A percentile compares a stretch with the other conserved stretches of the same genome.
Conservation (phyloP, 23 red algal genomes). For the Gracilaria gracilis region DNA sequence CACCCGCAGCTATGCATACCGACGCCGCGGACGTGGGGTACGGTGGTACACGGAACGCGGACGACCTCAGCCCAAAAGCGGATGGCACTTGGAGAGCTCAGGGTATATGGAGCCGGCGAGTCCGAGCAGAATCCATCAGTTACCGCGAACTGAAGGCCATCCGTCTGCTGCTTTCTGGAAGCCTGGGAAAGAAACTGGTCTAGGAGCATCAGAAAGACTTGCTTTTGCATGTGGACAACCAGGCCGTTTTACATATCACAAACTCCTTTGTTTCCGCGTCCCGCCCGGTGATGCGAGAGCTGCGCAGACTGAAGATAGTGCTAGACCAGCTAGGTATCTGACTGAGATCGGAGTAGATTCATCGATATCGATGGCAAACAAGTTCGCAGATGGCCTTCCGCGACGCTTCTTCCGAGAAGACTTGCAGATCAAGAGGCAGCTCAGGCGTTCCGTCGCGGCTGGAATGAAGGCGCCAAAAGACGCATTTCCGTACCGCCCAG, state of each 20-base stretch:
- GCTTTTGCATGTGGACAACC: slow-evolving; percentile 52
- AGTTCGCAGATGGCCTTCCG: too few species aligned
- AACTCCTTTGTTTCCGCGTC: slow-evolving; percentile 53
- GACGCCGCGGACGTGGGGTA: slow-evolving; percentile 48
- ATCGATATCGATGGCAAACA: too few species aligned
- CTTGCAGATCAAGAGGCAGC: too few species aligned
- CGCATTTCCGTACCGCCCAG: too few species aligned
- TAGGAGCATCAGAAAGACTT: neutral
- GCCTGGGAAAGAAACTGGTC: neutral
- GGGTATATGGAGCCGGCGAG: slow-evolving; percentile 42
- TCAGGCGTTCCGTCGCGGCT: too few species aligned
- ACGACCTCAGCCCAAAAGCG: neutral
- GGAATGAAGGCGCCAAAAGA: too few species aligned
- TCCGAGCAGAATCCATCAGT: neutral
- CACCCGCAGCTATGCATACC: slow-evolving; percentile 26
- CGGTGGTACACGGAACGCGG: neutral
- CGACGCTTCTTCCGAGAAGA: too few species aligned
- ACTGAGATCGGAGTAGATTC: too few species aligned
- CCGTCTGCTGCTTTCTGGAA: neutral
- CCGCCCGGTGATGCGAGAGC: too few species aligned
- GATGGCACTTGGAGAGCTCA: neutral
- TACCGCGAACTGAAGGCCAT: slow-evolving; percentile 44
- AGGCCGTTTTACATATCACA: slow-evolving; percentile 30
- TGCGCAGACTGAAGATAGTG: too few species aligned
- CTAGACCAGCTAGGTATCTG: too few species aligned